Evolutionary conservation across 352 stramenopile species (phyloP).

Genomic region (Blastocystis sp.): DNA sequence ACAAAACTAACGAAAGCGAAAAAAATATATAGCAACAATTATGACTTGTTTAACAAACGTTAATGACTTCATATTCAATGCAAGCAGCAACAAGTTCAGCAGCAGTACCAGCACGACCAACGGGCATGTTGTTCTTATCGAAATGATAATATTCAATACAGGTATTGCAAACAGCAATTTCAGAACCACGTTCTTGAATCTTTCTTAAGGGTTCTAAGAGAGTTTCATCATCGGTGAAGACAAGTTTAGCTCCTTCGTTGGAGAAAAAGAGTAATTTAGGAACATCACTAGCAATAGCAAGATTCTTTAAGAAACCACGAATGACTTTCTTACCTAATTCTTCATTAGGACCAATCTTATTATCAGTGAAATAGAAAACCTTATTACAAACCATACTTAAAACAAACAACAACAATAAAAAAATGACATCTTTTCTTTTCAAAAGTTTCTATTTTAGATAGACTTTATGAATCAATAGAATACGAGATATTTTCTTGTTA

Average conservation of each 20-base stretch:
- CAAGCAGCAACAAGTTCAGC: conserved; percentile 30
- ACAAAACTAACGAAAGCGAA: no score
- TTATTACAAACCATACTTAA: conserved; percentile 19
- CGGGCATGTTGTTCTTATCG: background rate
- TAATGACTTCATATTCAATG: no score
- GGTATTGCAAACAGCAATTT: conserved; percentile 31
- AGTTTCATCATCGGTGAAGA: conserved; percentile 13
- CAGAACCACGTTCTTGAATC: conserved; percentile 8
- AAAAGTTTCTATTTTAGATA: no score
- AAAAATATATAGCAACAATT: no score
- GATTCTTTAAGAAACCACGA: conserved; percentile 26
- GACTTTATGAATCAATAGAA: no score
- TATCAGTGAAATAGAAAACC: conserved; percentile 17
- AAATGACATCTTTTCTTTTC: no score
- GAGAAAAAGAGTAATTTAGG: conserved; percentile 26
- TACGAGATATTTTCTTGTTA: no score
- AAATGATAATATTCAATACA: conserved; percentile 24
- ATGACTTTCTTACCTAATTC: conserved; percentile 17
- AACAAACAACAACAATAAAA: no score
- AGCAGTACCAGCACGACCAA: conserved; percentile 33
- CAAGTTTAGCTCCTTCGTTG: conserved; percentile 16
- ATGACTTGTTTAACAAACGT: no score
- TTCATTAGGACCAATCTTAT: conserved; percentile 15
- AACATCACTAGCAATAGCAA: conserved; percentile 4
- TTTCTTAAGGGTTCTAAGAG: conserved; percentile 3